Evolutionary conservation across 139 green algal genomes (phyloP).

Genomic region (Zygnema cylindricum): DNA sequence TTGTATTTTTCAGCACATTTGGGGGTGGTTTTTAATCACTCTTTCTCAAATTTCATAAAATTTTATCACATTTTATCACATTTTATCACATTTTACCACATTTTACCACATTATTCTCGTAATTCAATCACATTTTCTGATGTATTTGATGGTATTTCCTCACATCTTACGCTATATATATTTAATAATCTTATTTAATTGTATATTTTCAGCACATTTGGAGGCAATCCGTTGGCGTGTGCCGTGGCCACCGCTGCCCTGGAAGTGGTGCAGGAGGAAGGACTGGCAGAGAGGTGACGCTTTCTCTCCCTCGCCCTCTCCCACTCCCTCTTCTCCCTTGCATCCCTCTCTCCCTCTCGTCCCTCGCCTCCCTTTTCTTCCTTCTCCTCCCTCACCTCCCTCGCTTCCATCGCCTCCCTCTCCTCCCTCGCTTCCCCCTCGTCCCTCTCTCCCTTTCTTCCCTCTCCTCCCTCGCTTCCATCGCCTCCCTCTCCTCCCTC

Average conservation of each 20-base stretch:
- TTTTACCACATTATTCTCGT: no score
- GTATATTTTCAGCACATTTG: conserved; percentile 66
- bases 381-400: background rate
- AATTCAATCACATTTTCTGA: no score
- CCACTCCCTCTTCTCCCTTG: background rate
- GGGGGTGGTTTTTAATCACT: no score
- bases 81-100: no score
- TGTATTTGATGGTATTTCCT: no score
- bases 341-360: background rate
- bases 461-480: background rate
- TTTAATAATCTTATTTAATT: no score
- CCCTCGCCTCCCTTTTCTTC: background rate
- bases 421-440: background rate
- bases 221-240: conserved; percentile 92
- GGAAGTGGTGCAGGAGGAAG: conserved; percentile 91
- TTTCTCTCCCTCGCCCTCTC: background rate
- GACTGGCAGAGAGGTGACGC: conserved; percentile 81
- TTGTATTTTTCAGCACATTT: no score
- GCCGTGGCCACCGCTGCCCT: conserved; percentile 86
- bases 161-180: no score
- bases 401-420: background rate
- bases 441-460: background rate
- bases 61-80: background rate
- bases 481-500: background rate
- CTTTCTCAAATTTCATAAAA: no score